A percentile compares a stretch with the other conserved stretches of the same genome.
These are phyloP conservation scores for Aureobasidium sp. DNA, from an alignment of 2,329 filamentous ascomycete genomes.

Conservation along the genomic window DNA sequence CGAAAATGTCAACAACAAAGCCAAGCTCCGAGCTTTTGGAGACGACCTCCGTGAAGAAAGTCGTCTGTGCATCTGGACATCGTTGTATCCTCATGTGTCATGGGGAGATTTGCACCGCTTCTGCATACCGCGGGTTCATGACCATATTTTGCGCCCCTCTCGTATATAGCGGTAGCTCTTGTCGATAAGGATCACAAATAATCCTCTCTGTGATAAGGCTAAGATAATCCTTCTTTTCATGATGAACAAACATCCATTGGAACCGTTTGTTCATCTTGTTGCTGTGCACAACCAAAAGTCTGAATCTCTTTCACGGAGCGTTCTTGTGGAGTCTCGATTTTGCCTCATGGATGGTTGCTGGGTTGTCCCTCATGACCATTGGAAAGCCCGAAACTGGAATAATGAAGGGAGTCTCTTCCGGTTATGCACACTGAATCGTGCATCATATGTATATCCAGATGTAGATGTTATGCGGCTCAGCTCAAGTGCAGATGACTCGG, in stretches of 20 bases:
- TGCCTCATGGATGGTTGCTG: neutral
- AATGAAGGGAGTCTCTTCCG: neutral
- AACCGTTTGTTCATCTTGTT: slow-evolving; percentile 16
- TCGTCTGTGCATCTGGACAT: slow-evolving; percentile 3
- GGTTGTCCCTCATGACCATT: neutral
- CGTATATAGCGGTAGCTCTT: neutral
- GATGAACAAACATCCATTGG: slow-evolving; percentile 9
- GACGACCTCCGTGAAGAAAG: neutral
- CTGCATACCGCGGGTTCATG: slow-evolving; percentile 6
- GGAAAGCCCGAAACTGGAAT: slow-evolving; percentile 2
- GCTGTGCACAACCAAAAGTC: slow-evolving; percentile 14
- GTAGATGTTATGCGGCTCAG: neutral
- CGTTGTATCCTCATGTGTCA: slow-evolving; percentile 7
- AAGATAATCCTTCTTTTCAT: neutral
- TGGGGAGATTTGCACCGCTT: slow-evolving; percentile 15
- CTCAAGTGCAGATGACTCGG: neutral
- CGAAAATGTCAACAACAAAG: neutral
- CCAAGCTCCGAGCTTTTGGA: neutral
- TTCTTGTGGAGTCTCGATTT: slow-evolving; percentile 5
- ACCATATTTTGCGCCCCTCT: neutral
- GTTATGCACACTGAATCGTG: slow-evolving; percentile 1
- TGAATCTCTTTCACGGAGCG: neutral
- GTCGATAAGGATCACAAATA: slow-evolving; percentile 16
- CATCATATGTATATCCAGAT: neutral
- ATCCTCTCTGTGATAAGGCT: neutral